Conservation (phyloP, 1,139 yeast species). For the Pneumocystis carinii region DNA sequence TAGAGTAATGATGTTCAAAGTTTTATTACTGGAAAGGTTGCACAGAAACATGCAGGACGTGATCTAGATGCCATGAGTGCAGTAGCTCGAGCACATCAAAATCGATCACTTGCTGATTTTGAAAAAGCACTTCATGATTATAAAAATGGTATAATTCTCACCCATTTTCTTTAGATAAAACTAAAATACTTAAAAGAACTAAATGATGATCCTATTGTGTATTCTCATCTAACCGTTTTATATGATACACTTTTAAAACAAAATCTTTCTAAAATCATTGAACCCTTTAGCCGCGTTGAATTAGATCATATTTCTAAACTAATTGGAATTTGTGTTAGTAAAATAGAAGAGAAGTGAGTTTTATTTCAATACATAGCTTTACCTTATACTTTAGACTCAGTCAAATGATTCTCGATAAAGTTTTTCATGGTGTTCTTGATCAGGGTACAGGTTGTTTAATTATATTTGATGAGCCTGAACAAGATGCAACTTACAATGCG, state of each 20-base stretch:
- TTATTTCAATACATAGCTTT: neutral
- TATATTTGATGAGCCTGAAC: slow-evolving; percentile 75
- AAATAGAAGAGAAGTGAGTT: slow-evolving; percentile 64
- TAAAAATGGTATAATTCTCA: slow-evolving; percentile 24
- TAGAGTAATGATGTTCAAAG: slow-evolving; percentile 19
- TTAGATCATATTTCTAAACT: slow-evolving; percentile 73
- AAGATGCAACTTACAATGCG: slow-evolving; percentile 79
- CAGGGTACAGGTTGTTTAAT: slow-evolving; percentile 98
- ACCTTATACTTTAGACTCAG: slow-evolving; percentile 32
- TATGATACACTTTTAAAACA: slow-evolving; percentile 89
- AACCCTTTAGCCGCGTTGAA: slow-evolving; percentile 91
- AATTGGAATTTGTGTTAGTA: slow-evolving; percentile 75
- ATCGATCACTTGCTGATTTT: slow-evolving; percentile 81
- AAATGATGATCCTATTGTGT: slow-evolving; percentile 72
- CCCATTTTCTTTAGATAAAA: neutral
- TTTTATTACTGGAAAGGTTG: slow-evolving; percentile 64
- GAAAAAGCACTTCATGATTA: slow-evolving; percentile 63
- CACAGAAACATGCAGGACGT: slow-evolving; percentile 60
- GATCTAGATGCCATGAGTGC: slow-evolving; percentile 85
- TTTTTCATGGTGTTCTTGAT: slow-evolving; percentile 87
- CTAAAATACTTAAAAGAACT: slow-evolving; percentile 33
- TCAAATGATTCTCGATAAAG: slow-evolving; percentile 91
- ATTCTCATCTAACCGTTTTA: slow-evolving; percentile 81
- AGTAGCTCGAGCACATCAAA: slow-evolving; percentile 75
- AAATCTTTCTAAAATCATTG: slow-evolving; percentile 83